Evolutionary conservation across 768 basidiomycete species (phyloP).

Genomic region (Hypholoma sublateritium): DNA sequence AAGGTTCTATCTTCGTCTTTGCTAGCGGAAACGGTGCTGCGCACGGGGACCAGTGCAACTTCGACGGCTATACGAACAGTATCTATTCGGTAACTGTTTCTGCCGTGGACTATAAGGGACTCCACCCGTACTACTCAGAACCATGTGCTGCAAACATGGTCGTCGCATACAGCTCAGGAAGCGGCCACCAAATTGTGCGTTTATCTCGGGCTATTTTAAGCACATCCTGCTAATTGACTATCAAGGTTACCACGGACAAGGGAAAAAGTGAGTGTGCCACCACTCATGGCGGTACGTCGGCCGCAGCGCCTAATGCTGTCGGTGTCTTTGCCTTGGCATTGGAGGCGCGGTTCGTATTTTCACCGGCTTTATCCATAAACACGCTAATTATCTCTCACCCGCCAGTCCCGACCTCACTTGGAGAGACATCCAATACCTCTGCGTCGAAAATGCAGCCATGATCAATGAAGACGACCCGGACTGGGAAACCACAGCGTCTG

Average conservation of each 20-base stretch:
- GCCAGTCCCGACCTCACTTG: conserved; percentile 89
- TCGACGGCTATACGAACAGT: conserved; percentile 98
- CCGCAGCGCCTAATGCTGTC: conserved; percentile 95
- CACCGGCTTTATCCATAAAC: conserved; percentile 1
- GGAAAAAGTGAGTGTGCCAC: conserved; percentile 81
- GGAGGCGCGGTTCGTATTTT: conserved; percentile 64
- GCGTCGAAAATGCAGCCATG: conserved; percentile 69
- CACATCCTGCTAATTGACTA: conserved; percentile 3
- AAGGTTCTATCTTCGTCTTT: conserved; percentile 94
- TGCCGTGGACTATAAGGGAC: conserved; percentile 89
- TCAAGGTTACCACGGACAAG: conserved; percentile 91
- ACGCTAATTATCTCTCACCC: background rate
- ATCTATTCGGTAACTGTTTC: conserved; percentile 96
- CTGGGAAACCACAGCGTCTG: conserved; percentile 82
- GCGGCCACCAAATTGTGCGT: conserved; percentile 89
- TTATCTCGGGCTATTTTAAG: background rate
- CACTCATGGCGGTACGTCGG: conserved; percentile 93
- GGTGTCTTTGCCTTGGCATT: conserved; percentile 92
- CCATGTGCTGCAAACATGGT: conserved; percentile 97
- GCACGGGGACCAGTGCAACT: conserved; percentile 95
- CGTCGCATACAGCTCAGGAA: conserved; percentile 94
- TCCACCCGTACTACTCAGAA: conserved; percentile 97
- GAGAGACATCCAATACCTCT: conserved; percentile 94
- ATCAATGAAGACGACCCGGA: conserved; percentile 91
- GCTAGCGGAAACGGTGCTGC: conserved; percentile 96